Percentiles rank a stretch among this genome's conserved stretches.
These are phyloP conservation scores for Apiosordaria backusii DNA, from an alignment of 495 filamentous ascomycete genomes.

Conservation along the genomic window DNA sequence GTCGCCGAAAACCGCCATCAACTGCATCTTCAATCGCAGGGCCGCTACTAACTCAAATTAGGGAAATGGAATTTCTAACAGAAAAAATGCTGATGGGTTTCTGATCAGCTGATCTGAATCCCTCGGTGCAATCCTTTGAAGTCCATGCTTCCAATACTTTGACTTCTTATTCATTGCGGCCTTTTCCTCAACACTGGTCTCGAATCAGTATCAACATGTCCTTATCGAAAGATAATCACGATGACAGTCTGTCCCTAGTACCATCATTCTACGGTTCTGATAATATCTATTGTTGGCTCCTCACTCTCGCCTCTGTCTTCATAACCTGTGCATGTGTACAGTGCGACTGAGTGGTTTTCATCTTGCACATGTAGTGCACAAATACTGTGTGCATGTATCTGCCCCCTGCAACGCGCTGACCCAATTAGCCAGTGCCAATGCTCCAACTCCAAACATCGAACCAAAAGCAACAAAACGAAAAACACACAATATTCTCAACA, in stretches of 20 bases:
- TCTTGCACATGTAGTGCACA: background rate
- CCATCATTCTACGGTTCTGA: background rate
- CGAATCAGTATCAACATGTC: constrained; percentile 3
- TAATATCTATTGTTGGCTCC: constrained; percentile 3
- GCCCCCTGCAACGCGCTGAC: background rate
- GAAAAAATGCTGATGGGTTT: background rate
- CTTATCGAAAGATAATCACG: constrained; percentile 2
- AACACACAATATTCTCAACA: constrained; percentile 2
- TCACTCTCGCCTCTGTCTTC: constrained; percentile 2
- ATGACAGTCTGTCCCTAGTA: constrained; percentile 1
- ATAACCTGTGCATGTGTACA: background rate
- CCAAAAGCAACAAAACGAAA: constrained; percentile 3
- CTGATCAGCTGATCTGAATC: constrained; percentile 1
- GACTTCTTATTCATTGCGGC: constrained; percentile 3
- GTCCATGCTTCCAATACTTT: constrained; percentile 1
- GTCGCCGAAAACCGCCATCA: constrained; percentile 2
- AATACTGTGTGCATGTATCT: constrained; percentile 3
- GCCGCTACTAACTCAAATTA: constrained; percentile 1
- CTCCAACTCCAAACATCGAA: constrained; percentile 4
- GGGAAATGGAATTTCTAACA: background rate
- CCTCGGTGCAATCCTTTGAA: background rate
- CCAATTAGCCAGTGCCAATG: background rate
- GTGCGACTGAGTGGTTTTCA: background rate
- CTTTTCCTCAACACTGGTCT: constrained; percentile 3
- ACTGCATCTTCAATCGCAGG: constrained; percentile 1